These are phyloP conservation scores for Chaetoceros tenuissimus DNA, from an alignment of 108 stramenopile genomes.

Conservation along the genomic window DNA sequence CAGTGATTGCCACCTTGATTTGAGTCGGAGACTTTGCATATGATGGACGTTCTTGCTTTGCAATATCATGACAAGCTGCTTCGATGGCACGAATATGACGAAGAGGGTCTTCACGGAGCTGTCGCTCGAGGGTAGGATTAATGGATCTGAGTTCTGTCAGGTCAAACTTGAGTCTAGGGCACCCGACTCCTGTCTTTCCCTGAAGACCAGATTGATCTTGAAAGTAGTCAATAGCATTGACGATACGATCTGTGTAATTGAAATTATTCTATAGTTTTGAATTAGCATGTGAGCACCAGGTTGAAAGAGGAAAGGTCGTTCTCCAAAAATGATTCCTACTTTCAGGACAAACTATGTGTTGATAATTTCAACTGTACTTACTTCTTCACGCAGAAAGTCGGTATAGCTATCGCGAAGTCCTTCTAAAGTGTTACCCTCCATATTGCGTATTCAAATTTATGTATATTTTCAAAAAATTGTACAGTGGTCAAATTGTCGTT, in stretches of 20 bases:
- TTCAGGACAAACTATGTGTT: no score
- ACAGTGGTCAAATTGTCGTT: no score
- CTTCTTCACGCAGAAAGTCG: not conserved
- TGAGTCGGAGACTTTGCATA: conserved; percentile 30
- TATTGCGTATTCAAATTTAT: not conserved
- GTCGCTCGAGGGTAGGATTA: conserved; percentile 38
- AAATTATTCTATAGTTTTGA: no score
- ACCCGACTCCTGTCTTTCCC: conserved; percentile 16
- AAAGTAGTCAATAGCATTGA: conserved; percentile 60
- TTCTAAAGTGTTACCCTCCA: not conserved
- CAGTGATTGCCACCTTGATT: conserved; percentile 66
- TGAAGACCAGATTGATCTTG: conserved; percentile 24
- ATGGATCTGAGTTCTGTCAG: conserved; percentile 63
- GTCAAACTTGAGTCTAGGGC: conserved; percentile 49
- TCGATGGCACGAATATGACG: conserved; percentile 78
- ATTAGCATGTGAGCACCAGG: no score
- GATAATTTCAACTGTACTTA: no score
- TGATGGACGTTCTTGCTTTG: conserved; percentile 57
- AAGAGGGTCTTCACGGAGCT: conserved; percentile 55
- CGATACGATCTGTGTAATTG: conserved; percentile 36
- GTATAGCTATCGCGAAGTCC: not conserved
- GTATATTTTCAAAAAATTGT: not conserved
- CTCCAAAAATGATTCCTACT: no score
- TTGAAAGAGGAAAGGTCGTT: no score
- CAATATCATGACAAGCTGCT: conserved; percentile 63